Evolutionary conservation across 2,329 filamentous ascomycete species (phyloP).

Genomic region (Alternaria postmessia): DNA sequence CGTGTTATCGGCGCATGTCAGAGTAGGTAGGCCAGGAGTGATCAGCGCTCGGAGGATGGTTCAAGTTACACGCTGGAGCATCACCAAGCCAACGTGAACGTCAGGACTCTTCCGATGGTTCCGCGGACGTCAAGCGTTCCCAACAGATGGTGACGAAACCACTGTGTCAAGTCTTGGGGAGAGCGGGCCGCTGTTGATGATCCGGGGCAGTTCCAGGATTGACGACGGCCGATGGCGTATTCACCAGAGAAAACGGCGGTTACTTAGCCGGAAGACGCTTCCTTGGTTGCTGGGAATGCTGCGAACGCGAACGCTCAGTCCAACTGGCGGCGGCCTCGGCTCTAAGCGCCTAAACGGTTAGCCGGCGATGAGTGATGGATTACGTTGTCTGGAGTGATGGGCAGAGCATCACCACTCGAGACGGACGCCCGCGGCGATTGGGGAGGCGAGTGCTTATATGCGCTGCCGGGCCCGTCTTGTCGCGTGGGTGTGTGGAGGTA

Average conservation of each 20-base stretch:
- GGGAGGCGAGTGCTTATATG: conserved; percentile 14
- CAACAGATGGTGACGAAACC: conserved; percentile 19
- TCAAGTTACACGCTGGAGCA: conserved; percentile 7
- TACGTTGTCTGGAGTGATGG: conserved; percentile 6
- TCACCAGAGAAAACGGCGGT: conserved; percentile 8
- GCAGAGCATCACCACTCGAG: conserved; percentile 8
- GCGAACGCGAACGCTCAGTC: conserved; percentile 3
- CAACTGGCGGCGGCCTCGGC: conserved; percentile 8
- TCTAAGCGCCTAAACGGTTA: conserved; percentile 6
- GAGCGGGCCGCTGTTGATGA: conserved; percentile 14
- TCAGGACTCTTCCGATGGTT: conserved; percentile 12
- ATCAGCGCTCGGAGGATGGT: not conserved
- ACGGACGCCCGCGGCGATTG: conserved; percentile 2
- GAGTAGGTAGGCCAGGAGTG: conserved; percentile 3
- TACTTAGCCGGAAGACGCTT: conserved; percentile 7
- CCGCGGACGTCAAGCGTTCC: conserved; percentile 8
- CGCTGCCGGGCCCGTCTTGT: conserved; percentile 7
- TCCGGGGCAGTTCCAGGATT: conserved; percentile 19
- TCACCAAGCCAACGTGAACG: conserved; percentile 15
- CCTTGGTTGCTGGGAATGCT: conserved; percentile 11
- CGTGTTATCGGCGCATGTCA: conserved; percentile 22
- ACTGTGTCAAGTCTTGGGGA: conserved; percentile 10
- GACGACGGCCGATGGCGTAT: conserved; percentile 5
- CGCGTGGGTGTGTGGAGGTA: conserved; percentile 1
- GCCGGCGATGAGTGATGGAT: conserved; percentile 8